phyloP scores from a whole-genome alignment of 768 basidiomycete genomes.

The Rickenella mellea region DNA sequence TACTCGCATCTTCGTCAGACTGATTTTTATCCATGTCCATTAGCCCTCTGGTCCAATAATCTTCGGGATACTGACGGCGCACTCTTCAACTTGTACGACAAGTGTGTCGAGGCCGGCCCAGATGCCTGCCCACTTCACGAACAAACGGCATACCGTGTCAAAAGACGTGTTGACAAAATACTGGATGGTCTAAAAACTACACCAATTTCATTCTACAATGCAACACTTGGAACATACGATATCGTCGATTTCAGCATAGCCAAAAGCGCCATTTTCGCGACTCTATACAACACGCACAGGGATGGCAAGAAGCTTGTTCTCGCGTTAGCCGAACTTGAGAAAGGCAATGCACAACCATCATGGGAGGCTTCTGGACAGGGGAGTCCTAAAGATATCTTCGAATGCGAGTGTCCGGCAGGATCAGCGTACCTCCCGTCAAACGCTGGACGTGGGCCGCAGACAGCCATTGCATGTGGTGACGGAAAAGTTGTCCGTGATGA shows the following conservation, averaged over 20 bases:
- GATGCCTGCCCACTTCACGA: slow-evolving; percentile 13
- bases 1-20: neutral
- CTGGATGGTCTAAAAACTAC: slow-evolving; percentile 2
- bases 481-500: slow-evolving; percentile 6
- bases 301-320: slow-evolving; percentile 8
- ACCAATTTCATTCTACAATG: slow-evolving; percentile 13
- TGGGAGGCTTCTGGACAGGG: slow-evolving; percentile 1
- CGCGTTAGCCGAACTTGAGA: slow-evolving; percentile 15
- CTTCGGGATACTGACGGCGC: slow-evolving; percentile 10
- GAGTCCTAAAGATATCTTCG: neutral
- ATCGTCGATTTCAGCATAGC: slow-evolving; percentile 16
- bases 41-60: slow-evolving; percentile 7
- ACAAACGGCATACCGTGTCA: slow-evolving; percentile 4
- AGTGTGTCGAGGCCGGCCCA: neutral
- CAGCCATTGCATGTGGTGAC: slow-evolving; percentile 11
- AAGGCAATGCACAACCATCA: slow-evolving; percentile 15
- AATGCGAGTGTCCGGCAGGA: slow-evolving; percentile 1
- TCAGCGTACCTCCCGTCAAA: neutral
- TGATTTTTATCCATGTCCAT: neutral
- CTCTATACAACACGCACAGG: slow-evolving; percentile 13
- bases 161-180: slow-evolving; percentile 2
- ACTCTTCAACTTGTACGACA: neutral
- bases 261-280: slow-evolving; percentile 11
- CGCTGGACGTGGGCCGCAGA: neutral
- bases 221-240: slow-evolving; percentile 10